Base-by-base conservation (phyloP, 2,329 filamentous ascomycete species). In the Alternaria dauci region DNA sequence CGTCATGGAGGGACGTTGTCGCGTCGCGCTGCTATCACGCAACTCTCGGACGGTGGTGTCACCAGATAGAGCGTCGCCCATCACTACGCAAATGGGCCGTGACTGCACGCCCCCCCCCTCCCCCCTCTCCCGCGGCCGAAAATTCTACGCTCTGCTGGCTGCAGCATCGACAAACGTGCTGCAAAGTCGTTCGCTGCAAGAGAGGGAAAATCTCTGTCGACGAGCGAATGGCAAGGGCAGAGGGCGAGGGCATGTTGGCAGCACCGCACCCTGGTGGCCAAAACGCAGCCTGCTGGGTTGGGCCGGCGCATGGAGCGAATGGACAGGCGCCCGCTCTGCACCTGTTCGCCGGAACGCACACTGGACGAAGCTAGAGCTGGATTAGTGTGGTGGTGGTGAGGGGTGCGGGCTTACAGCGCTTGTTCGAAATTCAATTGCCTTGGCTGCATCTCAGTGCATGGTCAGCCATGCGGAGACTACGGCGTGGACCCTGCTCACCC, bases 391-490 rank as follows among this genome's bases (percentile, higher is more conserved):
- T 36, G 32, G 48, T 48, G 58, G 55, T 59, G 66, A 67, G 67
- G 68, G 69, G 69, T 67, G 67, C 65, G 65, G 64, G 61, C 62
- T 60, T 69, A 64, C 53, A 64, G 60, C 60, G 60, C 60, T 62
- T 61, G 59, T 16, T 52, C 23, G 34, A 54, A 61, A 59, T 59
- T 34, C 63, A 63, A 66, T 56, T 42, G 26, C 50, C 66, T 68
- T 69, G 68, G 66, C 66, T 58, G 57, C 57, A 59, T 44, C 20
- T 14, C 20, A 14, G 30, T 34, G 52, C 51, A 48, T 42, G 54
- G 48, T 52, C 44, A 59, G 59, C 57, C 57, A 42, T 42, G 39
- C 12, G 20, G 39, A 42, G 39, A 25, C 39, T 42, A 42, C 39
- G 20, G 39, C 64, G 65, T 69, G 67, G 69, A 64, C 65, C 67